Percentiles rank a stretch among this genome's conserved stretches.
Conservation (phyloP, 768 basidiomycete genomes). For the Russula emetica region DNA sequence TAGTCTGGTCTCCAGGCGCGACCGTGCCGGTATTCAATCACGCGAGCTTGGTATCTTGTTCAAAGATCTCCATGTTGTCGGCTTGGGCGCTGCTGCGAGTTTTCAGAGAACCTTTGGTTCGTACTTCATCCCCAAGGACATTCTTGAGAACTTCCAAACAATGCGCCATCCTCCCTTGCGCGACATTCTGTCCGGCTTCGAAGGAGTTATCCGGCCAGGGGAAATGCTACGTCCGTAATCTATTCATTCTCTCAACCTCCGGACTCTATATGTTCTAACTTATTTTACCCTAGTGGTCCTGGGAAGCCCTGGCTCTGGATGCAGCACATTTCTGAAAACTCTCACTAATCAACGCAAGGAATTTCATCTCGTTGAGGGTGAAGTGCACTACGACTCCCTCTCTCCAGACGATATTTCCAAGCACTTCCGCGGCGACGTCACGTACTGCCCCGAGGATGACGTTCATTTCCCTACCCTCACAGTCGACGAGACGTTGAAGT, state of each 20-base stretch:
- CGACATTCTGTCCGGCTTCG: slow-evolving; percentile 50
- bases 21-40: slow-evolving; percentile 45
- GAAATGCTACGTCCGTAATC: slow-evolving; percentile 62
- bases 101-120: slow-evolving; percentile 61
- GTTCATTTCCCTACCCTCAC: slow-evolving; percentile 82
- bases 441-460: slow-evolving; percentile 82
- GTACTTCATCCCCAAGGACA: slow-evolving; percentile 48
- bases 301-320: slow-evolving; percentile 82
- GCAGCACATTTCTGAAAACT: slow-evolving; percentile 76
- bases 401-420: slow-evolving; percentile 57
- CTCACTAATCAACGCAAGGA: slow-evolving; percentile 72
- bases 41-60: slow-evolving; percentile 62
- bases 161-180: slow-evolving; percentile 58
- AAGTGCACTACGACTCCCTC: slow-evolving; percentile 74
- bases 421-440: slow-evolving; percentile 73
- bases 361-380: slow-evolving; percentile 63
- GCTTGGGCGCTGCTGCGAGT: slow-evolving; percentile 51
- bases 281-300: slow-evolving; percentile 56
- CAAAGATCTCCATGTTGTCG: slow-evolving; percentile 53
- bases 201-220: slow-evolving; percentile 55
- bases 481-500: slow-evolving; percentile 68
- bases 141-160: slow-evolving; percentile 42
- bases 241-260: background rate
- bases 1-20: slow-evolving; percentile 36
- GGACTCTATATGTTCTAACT: background rate